These are phyloP conservation scores for Trypanosomatidae sp. DNA, from an alignment of 208 protist genomes.

Conservation along the genomic window DNA sequence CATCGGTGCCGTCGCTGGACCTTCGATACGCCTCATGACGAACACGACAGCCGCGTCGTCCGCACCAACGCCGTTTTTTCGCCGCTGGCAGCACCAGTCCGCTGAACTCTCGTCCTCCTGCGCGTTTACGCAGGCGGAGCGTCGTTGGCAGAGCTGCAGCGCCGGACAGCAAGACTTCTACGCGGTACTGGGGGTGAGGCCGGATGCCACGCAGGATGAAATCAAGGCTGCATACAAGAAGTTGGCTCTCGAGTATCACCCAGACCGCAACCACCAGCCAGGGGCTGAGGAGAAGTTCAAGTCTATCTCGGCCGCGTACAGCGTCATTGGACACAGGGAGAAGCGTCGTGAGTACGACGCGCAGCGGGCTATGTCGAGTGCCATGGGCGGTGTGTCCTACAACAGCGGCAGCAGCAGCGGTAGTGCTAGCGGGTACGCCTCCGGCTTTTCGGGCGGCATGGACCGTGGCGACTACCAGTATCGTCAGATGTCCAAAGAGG, in stretches of 20 bases:
- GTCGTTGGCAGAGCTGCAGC: slow-evolving; percentile 17
- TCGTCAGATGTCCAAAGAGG: slow-evolving; percentile 86
- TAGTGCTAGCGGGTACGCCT: background rate
- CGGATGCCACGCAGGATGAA: slow-evolving; percentile 78
- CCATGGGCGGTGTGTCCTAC: slow-evolving; percentile 21
- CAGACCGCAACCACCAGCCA: slow-evolving; percentile 82
- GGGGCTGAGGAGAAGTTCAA: slow-evolving; percentile 91
- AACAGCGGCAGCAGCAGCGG: slow-evolving; percentile 8
- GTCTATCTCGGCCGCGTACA: slow-evolving; percentile 84
- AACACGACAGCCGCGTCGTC: background rate
- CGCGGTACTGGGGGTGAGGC: slow-evolving; percentile 64
- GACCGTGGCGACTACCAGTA: slow-evolving; percentile 37
- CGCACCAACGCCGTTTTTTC: slow-evolving; percentile 3
- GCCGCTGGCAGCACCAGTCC: slow-evolving; percentile 2
- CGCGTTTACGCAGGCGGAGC: background rate
- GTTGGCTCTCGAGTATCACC: slow-evolving; percentile 88
- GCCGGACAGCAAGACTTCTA: slow-evolving; percentile 65
- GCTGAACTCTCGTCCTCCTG: background rate
- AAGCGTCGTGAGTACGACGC: slow-evolving; percentile 81
- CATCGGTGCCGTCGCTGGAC: background rate
- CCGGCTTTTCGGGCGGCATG: slow-evolving; percentile 18
- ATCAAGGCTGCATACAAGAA: slow-evolving; percentile 93
- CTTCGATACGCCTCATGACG: slow-evolving; percentile 1
- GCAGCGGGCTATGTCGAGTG: slow-evolving; percentile 36
- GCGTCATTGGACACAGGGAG: slow-evolving; percentile 72